Conservation (phyloP, 805 yeast species). For the Zygotorulaspora sp. region DNA sequence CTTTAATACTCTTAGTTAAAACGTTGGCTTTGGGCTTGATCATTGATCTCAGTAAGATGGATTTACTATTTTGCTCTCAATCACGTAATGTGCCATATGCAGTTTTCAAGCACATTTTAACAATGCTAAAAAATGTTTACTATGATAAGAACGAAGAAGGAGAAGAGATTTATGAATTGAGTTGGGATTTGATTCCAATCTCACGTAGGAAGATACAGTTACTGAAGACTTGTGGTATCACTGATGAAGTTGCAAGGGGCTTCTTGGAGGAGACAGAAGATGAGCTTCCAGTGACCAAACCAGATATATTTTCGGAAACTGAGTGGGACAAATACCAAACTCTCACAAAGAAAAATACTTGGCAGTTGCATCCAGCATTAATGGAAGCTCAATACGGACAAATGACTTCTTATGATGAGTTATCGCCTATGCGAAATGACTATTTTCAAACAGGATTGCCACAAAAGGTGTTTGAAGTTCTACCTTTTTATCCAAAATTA, state of each 20-base stretch:
- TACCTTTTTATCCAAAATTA: constrained; percentile 42
- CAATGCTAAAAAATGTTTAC: constrained; percentile 42
- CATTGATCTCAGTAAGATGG: constrained; percentile 17
- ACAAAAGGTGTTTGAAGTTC: constrained; percentile 41
- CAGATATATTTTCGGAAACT: constrained; percentile 28
- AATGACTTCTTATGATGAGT: constrained; percentile 39
- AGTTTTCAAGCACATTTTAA: constrained; percentile 44
- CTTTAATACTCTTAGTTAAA: constrained; percentile 23
- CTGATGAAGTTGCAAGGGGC: constrained; percentile 30
- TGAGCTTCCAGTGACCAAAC: constrained; percentile 27
- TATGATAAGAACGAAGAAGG: constrained; percentile 36
- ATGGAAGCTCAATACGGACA: constrained; percentile 38
- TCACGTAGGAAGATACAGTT: constrained; percentile 23
- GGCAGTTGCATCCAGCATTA: constrained; percentile 27
- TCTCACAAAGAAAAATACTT: constrained; percentile 20
- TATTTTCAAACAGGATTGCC: constrained; percentile 34
- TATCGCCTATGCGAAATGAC: constrained; percentile 39
- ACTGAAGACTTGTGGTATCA: constrained; percentile 28
- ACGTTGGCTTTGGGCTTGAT: constrained; percentile 23
- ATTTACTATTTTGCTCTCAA: constrained; percentile 27
- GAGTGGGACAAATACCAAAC: constrained; percentile 32
- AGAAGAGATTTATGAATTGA: constrained; percentile 28
- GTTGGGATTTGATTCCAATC: constrained; percentile 31
- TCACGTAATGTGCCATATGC: constrained; percentile 34
- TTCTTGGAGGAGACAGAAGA: constrained; percentile 35